Percentiles rank a stretch among this genome's conserved stretches.
Conservation (phyloP, 805 yeast species). For the Candida sakaeoensis region DNA sequence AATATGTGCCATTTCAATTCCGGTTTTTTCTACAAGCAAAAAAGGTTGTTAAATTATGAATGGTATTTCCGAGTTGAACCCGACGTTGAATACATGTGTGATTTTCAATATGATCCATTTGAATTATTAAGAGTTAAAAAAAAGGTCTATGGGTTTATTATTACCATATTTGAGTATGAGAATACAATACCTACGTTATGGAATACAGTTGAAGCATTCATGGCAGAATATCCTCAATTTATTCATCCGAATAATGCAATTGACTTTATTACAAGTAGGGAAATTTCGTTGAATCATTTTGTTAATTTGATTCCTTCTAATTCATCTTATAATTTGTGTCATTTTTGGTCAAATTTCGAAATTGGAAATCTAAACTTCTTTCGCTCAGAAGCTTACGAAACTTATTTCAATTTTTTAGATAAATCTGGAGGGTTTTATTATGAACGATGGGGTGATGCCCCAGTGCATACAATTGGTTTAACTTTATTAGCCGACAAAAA, state of each 20-base stretch:
- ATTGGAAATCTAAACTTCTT: constrained; percentile 50
- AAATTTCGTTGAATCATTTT: constrained; percentile 24
- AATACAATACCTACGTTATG: constrained; percentile 52
- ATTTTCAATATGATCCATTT: constrained; percentile 55
- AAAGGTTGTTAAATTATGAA: constrained; percentile 42
- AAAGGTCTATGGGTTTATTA: constrained; percentile 48
- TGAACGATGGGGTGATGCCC: constrained; percentile 61
- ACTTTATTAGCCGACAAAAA: constrained; percentile 32
- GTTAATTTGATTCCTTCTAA: constrained; percentile 18
- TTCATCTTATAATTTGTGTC: constrained; percentile 50
- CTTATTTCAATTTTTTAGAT: constrained; percentile 46
- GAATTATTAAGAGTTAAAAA: constrained; percentile 36
- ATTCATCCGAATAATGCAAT: constrained; percentile 47
- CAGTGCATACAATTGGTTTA: constrained; percentile 40
- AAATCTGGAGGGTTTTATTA: constrained; percentile 50
- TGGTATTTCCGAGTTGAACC: constrained; percentile 65
- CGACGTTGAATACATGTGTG: constrained; percentile 52
- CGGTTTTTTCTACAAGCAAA: constrained; percentile 54
- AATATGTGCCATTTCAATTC: constrained; percentile 75
- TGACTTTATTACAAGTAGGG: constrained; percentile 44
- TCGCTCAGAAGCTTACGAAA: constrained; percentile 42
- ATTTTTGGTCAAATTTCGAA: constrained; percentile 66
- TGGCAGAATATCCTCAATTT: constrained; percentile 40
- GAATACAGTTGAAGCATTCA: constrained; percentile 45
- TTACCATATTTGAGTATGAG: constrained; percentile 50